Evolutionary conservation across 1,284 basidiomycete genomes (phyloP), one percentile per base, ranked within the genome.

Genomic region (Cryptococcus depauperatus): DNA sequence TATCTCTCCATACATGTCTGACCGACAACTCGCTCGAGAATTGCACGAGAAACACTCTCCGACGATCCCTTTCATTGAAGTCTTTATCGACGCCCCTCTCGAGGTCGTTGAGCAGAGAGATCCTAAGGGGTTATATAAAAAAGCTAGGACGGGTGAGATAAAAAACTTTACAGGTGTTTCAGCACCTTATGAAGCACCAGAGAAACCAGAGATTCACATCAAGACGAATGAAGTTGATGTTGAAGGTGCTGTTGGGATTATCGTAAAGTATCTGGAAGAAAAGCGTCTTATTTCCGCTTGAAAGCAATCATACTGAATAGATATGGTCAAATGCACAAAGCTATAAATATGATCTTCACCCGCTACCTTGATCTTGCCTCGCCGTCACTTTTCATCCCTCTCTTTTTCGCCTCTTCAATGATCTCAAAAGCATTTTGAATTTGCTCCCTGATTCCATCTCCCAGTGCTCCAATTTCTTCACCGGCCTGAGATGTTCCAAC

Each of bases 141-240:
- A 92, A 72, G 95, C 95, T 5, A 76, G 92, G 51, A 83, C 85
- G 1, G 93, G 95, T 19, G 87, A 93, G 73, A 97, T 99, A 67
- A 93, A 92, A 78, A 93, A 97, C 53, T 97, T 98, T 73, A 99
- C 95, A 37, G 93, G 95, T 10, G 85, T 99, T 64, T 92, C 89
- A 29, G 90, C 95, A 3, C 95, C 95, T 8, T 98, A 98, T 70
- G 95, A 99, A 72, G 80, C 83, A 7, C 93, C 95, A 5, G 75
- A 77, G 47, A 74, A 74, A 14, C 83, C 93, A 33, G 95, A 98
- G 71, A 81, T 99, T 50, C 91, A 95, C 73, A 86, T 99, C 69
- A 82, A 79, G 64, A 97, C 93, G 5, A 80, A 86, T 67, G 78
- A 89, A 69, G 78, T 76, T 27, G 80, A 84, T 55, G 83, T 98